phyloP scores from a whole-genome alignment of 345 rosid genomes.

The Eutrema japonicum region DNA sequence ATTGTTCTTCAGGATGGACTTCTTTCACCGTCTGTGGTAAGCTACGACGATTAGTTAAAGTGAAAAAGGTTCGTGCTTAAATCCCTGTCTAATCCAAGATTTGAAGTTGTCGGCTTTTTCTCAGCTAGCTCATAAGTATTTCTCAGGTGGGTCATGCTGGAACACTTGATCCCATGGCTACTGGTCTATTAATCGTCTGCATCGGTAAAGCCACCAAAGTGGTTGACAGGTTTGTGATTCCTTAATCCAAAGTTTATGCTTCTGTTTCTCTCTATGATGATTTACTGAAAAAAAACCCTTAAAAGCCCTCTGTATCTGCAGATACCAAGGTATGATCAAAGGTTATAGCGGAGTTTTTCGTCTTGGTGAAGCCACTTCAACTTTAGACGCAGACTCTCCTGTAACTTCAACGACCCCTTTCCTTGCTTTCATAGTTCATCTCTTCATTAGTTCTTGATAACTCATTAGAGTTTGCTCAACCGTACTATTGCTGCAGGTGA shows the following conservation, averaged over 20 bases:
- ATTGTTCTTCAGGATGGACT: constrained; percentile 74
- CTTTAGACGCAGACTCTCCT: constrained; percentile 97
- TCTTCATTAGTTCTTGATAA: constrained; percentile 14
- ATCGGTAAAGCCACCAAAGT: constrained; percentile 91
- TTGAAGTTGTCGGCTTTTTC: background rate
- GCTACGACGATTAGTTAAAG: constrained; percentile 85
- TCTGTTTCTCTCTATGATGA: constrained; percentile 9
- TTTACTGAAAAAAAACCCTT: constrained; percentile 10
- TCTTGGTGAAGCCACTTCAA: constrained; percentile 96
- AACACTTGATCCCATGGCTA: constrained; percentile 99
- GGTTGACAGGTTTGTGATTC: constrained; percentile 68
- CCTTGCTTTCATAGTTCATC: constrained; percentile 20
- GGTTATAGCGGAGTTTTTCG: constrained; percentile 95
- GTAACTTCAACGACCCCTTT: constrained; percentile 49
- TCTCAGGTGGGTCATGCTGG: constrained; percentile 97
- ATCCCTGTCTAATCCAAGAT: constrained; percentile 11
- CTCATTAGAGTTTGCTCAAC: constrained; percentile 19
- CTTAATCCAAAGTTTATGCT: constrained; percentile 15
- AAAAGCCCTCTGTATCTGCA: constrained; percentile 35
- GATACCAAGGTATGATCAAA: constrained; percentile 92
- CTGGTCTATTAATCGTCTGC: constrained; percentile 90
- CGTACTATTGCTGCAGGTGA: constrained; percentile 57
- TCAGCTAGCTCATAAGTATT: constrained; percentile 18
- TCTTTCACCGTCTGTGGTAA: constrained; percentile 98
- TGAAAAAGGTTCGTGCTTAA: constrained; percentile 69